phyloP scores from a whole-genome alignment of 1,284 basidiomycete species.

The Moesziomyces sp. region DNA sequence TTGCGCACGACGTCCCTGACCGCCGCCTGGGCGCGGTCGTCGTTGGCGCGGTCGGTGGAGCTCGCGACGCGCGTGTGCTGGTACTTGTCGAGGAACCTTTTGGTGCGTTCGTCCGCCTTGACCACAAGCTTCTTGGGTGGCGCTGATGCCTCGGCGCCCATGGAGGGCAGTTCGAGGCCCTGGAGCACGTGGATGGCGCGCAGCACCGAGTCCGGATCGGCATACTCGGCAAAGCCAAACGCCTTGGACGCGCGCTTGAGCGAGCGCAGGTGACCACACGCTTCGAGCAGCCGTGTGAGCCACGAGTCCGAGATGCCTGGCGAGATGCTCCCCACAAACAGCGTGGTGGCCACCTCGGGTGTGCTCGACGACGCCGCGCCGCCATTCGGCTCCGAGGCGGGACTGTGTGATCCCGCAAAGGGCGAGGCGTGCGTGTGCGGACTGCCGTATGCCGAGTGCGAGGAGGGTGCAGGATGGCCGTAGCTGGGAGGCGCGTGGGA shows the following conservation, averaged over 20 bases:
- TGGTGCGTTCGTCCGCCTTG: constrained; percentile 93
- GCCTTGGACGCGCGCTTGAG: constrained; percentile 93
- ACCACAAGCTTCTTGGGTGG: constrained; percentile 75
- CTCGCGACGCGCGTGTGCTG: constrained; percentile 80
- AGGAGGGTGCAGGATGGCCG: constrained; percentile 22
- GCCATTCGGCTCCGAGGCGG: constrained; percentile 7
- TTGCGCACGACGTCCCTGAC: constrained; percentile 65
- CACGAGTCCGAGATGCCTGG: constrained; percentile 84
- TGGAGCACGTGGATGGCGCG: constrained; percentile 84
- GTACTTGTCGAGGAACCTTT: constrained; percentile 84
- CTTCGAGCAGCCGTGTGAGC: constrained; percentile 81
- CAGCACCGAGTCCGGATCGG: constrained; percentile 86
- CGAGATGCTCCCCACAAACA: constrained; percentile 95
- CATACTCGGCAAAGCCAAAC: constrained; percentile 92
- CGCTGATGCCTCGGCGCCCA: constrained; percentile 48
- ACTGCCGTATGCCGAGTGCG: constrained; percentile 33
- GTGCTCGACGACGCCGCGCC: constrained; percentile 1
- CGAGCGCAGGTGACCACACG: constrained; percentile 85
- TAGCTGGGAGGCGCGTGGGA: constrained; percentile 12
- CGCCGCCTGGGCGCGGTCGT: constrained; percentile 72
- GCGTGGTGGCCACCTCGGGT: constrained; percentile 70
- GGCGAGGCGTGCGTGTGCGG: constrained; percentile 15
- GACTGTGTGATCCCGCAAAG: constrained; percentile 14
- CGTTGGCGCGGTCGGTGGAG: constrained; percentile 71
- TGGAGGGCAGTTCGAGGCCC: constrained; percentile 76